Percentiles rank a stretch among this genome's conserved stretches.
Conservation (phyloP, 1,284 basidiomycete species). For the Cutaneotrichosporon arboriforme region DNA sequence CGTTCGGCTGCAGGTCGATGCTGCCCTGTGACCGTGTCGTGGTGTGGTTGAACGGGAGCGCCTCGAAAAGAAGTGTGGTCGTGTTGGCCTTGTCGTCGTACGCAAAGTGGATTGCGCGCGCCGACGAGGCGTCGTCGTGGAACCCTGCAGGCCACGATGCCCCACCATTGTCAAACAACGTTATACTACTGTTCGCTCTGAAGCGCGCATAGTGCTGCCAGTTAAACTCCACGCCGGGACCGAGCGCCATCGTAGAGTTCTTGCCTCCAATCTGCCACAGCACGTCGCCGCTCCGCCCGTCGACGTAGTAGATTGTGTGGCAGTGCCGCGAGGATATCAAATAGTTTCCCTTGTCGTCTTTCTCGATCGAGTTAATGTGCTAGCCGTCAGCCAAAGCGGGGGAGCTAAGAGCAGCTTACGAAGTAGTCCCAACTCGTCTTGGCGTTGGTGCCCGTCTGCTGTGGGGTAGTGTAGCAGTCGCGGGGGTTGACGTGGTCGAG, state of each 20-base stretch:
- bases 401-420: not conserved
- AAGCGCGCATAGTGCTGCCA: conserved; percentile 36
- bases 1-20: conserved; percentile 22
- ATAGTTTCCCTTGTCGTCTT: conserved; percentile 37
- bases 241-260: conserved; percentile 28
- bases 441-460: conserved; percentile 14
- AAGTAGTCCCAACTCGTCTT: conserved; percentile 27
- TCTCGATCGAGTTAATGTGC: conserved; percentile 41
- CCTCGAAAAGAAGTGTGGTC: conserved; percentile 21
- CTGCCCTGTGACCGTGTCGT: conserved; percentile 28
- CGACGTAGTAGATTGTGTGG: conserved; percentile 36
- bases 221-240: conserved; percentile 19
- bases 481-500: conserved; percentile 29
- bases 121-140: conserved; percentile 17
- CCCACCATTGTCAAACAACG: conserved; percentile 39
- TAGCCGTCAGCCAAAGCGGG: not conserved
- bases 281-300: conserved; percentile 23
- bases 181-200: conserved; percentile 18
- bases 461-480: conserved; percentile 24
- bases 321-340: conserved; percentile 37
- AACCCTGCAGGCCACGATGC: conserved; percentile 14
- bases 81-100: conserved; percentile 24
- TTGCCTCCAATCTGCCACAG: conserved; percentile 37
- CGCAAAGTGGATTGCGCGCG: conserved; percentile 30
- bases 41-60: conserved; percentile 23